Evolutionary conservation across 805 yeast species (phyloP).

Genomic region (Henningerozyma blattae): DNA sequence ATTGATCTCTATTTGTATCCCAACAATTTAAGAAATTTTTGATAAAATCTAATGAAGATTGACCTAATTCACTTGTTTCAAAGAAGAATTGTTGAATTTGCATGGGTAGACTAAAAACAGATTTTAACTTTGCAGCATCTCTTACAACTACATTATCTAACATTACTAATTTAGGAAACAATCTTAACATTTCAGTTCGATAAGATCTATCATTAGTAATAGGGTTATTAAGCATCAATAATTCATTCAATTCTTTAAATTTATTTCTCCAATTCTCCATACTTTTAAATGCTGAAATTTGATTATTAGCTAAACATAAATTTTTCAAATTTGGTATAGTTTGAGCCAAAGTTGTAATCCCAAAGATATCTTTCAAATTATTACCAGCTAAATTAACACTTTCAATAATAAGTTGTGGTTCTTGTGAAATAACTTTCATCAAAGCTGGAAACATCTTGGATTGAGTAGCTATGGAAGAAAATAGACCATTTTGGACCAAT

Average conservation of each 20-base stretch:
- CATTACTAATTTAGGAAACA: slow-evolving; percentile 71
- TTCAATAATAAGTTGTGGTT: slow-evolving; percentile 36
- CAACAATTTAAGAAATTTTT: slow-evolving; percentile 65
- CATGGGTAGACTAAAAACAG: slow-evolving; percentile 45
- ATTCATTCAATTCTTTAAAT: slow-evolving; percentile 59
- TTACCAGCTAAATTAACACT: slow-evolving; percentile 64
- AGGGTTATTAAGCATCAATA: slow-evolving; percentile 73
- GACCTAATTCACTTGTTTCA: slow-evolving; percentile 61
- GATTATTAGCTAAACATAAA: slow-evolving; percentile 70
- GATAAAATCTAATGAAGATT: slow-evolving; percentile 64
- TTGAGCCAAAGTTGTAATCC: slow-evolving; percentile 52
- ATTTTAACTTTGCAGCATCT: slow-evolving; percentile 49
- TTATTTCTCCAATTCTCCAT: slow-evolving; percentile 73
- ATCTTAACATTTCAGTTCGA: slow-evolving; percentile 48
- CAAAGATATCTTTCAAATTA: slow-evolving; percentile 45
- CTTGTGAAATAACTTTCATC: slow-evolving; percentile 63
- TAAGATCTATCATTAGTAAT: slow-evolving; percentile 36
- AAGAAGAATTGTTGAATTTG: slow-evolving; percentile 58
- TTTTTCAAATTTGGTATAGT: slow-evolving; percentile 69
- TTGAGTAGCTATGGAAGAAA: slow-evolving; percentile 46
- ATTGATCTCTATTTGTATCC: slow-evolving; percentile 66
- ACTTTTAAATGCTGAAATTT: slow-evolving; percentile 41
- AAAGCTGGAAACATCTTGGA: slow-evolving; percentile 85
- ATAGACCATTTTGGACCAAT: slow-evolving; percentile 49
- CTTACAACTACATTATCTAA: slow-evolving; percentile 71